Percentiles rank a stretch among this genome's conserved stretches.
Conservation (phyloP, 345 rosid genomes). For the Eucalyptus pauciflora region DNA sequence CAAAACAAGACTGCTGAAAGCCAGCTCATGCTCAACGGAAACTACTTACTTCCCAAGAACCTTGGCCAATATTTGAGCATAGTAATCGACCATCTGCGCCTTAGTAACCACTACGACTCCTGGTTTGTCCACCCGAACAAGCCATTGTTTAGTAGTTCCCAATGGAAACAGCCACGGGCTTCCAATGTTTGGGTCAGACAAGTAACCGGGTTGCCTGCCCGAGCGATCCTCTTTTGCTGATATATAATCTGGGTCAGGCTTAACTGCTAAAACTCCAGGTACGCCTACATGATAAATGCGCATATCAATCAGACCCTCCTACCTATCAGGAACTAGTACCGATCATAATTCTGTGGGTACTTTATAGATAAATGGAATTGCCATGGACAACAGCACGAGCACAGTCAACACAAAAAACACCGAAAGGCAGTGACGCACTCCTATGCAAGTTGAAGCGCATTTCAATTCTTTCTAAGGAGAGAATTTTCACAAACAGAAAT, state of each 20-base stretch:
- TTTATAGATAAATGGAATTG: background rate
- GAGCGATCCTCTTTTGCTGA: constrained; percentile 32
- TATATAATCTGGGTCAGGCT: constrained; percentile 38
- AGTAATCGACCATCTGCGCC: constrained; percentile 91
- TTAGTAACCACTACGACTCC: constrained; percentile 72
- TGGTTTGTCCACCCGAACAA: constrained; percentile 62
- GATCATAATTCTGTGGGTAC: background rate
- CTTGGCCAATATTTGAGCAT: constrained; percentile 54
- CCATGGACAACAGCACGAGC: background rate
- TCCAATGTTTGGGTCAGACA: constrained; percentile 1
- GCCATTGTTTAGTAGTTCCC: constrained; percentile 59
- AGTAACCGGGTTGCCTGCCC: background rate
- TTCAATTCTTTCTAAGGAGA: background rate
- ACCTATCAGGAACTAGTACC: background rate
- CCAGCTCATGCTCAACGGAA: background rate
- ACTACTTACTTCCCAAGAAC: constrained; percentile 65
- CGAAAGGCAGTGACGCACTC: background rate
- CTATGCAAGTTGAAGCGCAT: background rate
- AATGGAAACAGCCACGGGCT: constrained; percentile 38
- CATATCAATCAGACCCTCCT: background rate
- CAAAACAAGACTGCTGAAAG: background rate
- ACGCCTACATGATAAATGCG: constrained; percentile 29
- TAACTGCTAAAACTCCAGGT: constrained; percentile 62
- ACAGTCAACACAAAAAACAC: background rate
- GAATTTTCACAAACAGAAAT: background rate